Conservation (phyloP, 2,329 filamentous ascomycete species). For the Cryphonectria japonica region DNA sequence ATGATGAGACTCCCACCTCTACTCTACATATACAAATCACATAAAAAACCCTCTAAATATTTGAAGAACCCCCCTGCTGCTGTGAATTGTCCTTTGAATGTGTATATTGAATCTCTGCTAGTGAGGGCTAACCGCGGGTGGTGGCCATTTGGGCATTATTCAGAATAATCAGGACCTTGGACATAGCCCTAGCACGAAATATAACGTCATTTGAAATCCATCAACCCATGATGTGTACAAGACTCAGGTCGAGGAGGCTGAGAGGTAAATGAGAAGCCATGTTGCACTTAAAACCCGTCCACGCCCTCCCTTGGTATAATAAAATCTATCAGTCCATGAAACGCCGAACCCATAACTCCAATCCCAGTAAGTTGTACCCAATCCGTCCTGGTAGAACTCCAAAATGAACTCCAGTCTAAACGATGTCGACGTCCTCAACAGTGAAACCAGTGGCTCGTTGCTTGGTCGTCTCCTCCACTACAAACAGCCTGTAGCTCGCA, state of each 20-base stretch:
- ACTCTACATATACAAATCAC: constrained; percentile 21
- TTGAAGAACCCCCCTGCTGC: background rate
- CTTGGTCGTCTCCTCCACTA: too few species aligned
- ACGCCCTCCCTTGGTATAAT: background rate
- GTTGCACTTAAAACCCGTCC: background rate
- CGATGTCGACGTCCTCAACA: background rate
- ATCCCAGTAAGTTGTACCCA: background rate
- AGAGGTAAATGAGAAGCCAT: background rate
- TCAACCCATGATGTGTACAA: background rate
- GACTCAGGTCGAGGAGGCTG: too few species aligned
- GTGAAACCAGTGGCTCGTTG: background rate
- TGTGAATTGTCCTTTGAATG: background rate
- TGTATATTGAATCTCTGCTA: background rate
- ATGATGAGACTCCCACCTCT: constrained; percentile 30
- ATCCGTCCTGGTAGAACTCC: background rate
- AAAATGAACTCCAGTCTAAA: background rate
- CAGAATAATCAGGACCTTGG: background rate
- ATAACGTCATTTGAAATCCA: background rate
- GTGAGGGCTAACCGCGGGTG: too few species aligned
- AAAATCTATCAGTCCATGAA: background rate
- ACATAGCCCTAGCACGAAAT: background rate
- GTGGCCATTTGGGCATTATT: background rate
- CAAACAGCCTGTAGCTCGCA: background rate
- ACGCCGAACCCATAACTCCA: background rate
- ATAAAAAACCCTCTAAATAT: background rate